Conservation (phyloP, 495 filamentous ascomycete genomes). For the Cenococcum geophilum region DNA sequence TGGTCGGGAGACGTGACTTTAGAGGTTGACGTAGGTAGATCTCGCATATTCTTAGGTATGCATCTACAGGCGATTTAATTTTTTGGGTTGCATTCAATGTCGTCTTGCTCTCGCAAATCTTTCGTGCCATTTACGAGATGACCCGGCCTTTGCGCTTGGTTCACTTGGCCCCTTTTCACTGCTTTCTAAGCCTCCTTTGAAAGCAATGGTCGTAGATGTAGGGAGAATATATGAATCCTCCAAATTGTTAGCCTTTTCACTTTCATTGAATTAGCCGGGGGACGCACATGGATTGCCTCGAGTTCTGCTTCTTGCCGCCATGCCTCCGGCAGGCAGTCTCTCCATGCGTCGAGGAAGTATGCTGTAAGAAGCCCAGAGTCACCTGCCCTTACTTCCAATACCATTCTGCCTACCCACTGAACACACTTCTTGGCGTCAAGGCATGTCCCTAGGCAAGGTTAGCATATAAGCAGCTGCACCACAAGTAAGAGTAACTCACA, state of each 20-base stretch:
- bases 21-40: too few species aligned
- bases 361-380: slow-evolving; percentile 32
- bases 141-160: slow-evolving; percentile 35
- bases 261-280: too few species aligned
- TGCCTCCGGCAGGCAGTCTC: slow-evolving; percentile 51
- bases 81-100: slow-evolving; percentile 8
- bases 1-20: too few species aligned
- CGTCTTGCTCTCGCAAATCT: slow-evolving; percentile 47
- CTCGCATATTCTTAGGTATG: too few species aligned
- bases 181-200: slow-evolving; percentile 1
- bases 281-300: slow-evolving; percentile 35
- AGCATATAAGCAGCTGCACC: neutral
- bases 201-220: slow-evolving; percentile 19
- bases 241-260: too few species aligned
- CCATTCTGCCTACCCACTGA: slow-evolving; percentile 48
- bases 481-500: slow-evolving; percentile 38
- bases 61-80: too few species aligned
- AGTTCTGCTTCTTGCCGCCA: slow-evolving; percentile 51
- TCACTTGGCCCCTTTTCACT: slow-evolving; percentile 5
- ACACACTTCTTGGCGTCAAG: slow-evolving; percentile 45
- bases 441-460: slow-evolving; percentile 39
- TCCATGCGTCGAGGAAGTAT: slow-evolving; percentile 51
- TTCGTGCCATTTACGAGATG: slow-evolving; percentile 81
- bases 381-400: slow-evolving; percentile 43
- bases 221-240: slow-evolving; percentile 31